phyloP scores from a whole-genome alignment of 768 basidiomycete species.

The Termitomyces sp. region DNA sequence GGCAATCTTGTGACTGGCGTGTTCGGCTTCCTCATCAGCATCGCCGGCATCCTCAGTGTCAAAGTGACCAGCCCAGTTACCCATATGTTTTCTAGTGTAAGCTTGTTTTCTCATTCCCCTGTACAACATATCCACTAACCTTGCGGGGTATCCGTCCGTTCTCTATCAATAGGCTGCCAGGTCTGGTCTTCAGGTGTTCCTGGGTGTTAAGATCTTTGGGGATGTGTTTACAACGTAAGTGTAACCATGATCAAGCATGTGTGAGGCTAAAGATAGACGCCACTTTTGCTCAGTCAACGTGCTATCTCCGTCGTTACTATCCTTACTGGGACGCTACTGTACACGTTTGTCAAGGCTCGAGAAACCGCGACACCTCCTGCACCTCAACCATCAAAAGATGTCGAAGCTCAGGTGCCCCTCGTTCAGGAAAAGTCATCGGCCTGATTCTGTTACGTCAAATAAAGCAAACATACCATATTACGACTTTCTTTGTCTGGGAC shows the following conservation, averaged over 20 bases:
- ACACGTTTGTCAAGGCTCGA: constrained; percentile 57
- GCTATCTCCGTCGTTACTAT: constrained; percentile 55
- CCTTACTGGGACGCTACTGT: constrained; percentile 59
- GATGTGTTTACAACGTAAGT: constrained; percentile 60
- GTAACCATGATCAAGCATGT: not conserved
- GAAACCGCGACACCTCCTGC: constrained; percentile 29
- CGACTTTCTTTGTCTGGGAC: not conserved
- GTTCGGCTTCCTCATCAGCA: constrained; percentile 75
- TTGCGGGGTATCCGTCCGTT: not conserved
- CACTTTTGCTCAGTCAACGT: constrained; percentile 39
- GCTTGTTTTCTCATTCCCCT: constrained; percentile 1
- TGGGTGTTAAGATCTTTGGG: constrained; percentile 63
- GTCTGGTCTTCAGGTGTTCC: constrained; percentile 67
- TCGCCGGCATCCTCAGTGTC: constrained; percentile 74
- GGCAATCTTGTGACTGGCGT: constrained; percentile 43
- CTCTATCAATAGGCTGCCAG: constrained; percentile 50
- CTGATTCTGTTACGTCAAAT: not conserved
- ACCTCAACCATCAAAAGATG: constrained; percentile 7
- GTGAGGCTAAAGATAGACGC: not conserved
- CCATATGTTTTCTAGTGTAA: constrained; percentile 65
- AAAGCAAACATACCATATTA: not conserved
- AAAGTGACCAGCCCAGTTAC: constrained; percentile 83
- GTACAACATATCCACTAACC: not conserved
- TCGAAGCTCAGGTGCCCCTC: constrained; percentile 12
- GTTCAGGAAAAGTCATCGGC: constrained; percentile 8